Conservation (phyloP, 805 yeast genomes). For the Lachancea lanzarotensis region DNA sequence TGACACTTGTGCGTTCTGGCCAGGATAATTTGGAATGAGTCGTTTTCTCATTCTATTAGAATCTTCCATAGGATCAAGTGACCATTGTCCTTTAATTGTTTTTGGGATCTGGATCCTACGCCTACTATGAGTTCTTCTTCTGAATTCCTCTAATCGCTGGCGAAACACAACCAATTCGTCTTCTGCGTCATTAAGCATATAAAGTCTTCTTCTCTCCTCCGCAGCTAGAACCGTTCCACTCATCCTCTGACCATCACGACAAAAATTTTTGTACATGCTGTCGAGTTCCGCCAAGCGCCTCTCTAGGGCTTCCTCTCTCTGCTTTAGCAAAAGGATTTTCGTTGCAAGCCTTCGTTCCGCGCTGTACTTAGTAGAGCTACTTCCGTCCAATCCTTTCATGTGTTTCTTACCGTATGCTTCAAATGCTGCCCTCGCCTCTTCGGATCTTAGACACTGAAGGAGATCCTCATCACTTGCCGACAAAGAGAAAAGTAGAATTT, state of each 20-base stretch:
- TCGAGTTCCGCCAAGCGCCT: slow-evolving; percentile 8
- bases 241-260: slow-evolving; percentile 33
- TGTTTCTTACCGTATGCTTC: background rate
- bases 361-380: background rate
- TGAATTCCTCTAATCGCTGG: background rate
- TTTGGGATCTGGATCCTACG: slow-evolving; percentile 12
- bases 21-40: slow-evolving; percentile 38
- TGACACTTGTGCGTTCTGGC: background rate
- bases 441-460: background rate
- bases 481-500: background rate
- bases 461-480: slow-evolving; percentile 7
- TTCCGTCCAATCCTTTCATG: background rate
- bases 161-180: slow-evolving; percentile 28
- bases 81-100: slow-evolving; percentile 33
- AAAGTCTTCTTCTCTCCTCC: slow-evolving; percentile 44
- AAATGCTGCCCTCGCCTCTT: background rate
- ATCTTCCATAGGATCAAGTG: slow-evolving; percentile 65
- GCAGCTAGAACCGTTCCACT: slow-evolving; percentile 36
- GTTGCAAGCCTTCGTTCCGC: background rate
- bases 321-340: background rate
- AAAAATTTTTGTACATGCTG: slow-evolving; percentile 18
- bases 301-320: slow-evolving; percentile 18
- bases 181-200: slow-evolving; percentile 57
- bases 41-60: slow-evolving; percentile 59
- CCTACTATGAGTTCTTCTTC: background rate